phyloP scores from a whole-genome alignment of 176 grass and related monocot species.

The Musa acuminata region DNA sequence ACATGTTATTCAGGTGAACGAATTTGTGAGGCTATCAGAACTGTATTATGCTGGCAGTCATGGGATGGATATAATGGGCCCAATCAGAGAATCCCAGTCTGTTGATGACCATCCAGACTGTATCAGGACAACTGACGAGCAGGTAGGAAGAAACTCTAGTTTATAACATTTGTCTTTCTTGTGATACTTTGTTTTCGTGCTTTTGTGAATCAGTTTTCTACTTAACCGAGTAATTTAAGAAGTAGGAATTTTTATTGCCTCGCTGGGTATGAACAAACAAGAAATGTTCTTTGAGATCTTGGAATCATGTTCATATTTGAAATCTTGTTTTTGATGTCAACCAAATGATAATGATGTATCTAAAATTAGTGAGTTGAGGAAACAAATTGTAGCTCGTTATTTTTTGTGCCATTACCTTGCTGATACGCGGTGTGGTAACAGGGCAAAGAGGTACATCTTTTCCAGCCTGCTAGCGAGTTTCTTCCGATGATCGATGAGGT shows the following conservation, averaged over 20 bases:
- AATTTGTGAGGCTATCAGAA: constrained; percentile 82
- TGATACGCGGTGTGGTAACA: constrained; percentile 16
- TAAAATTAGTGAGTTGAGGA: neutral
- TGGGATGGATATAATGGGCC: constrained; percentile 88
- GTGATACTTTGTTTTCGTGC: too few relatives aligned
- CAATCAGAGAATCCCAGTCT: constrained; percentile 29
- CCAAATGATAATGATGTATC: neutral
- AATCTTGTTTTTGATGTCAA: too few relatives aligned
- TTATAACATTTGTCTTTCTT: neutral
- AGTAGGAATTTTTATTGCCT: neutral
- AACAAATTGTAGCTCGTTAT: neutral
- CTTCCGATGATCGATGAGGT: constrained; percentile 92
- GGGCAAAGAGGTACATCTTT: constrained; percentile 53
- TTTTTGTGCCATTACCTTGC: neutral
- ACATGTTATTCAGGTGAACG: constrained; percentile 38
- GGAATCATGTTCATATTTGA: too few relatives aligned
- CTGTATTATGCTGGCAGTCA: constrained; percentile 95
- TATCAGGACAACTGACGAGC: constrained; percentile 21
- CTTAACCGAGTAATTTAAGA: neutral
- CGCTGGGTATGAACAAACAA: neutral
- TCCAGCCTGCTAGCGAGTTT: constrained; percentile 89
- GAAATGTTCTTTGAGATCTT: too few relatives aligned
- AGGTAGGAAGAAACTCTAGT: constrained; percentile 14
- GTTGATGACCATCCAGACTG: constrained; percentile 2
- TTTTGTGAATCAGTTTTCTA: neutral